Evolutionary conservation across 2,329 filamentous ascomycete species (phyloP).

Genomic region (Aspergillus vadensis): DNA sequence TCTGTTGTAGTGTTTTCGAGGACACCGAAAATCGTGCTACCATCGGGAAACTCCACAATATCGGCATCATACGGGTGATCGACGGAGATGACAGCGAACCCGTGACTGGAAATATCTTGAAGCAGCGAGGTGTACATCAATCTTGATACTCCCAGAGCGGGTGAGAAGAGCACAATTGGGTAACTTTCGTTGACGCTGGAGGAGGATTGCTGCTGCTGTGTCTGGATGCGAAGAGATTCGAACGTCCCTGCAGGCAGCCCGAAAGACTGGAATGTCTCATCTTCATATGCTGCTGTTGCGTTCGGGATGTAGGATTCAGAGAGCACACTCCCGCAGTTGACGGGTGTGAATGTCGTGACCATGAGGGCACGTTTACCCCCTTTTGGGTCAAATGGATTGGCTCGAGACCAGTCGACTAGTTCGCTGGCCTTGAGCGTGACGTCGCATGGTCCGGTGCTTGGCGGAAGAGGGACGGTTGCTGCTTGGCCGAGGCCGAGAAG

Average conservation of each 20-base stretch:
- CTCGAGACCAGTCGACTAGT: constrained; percentile 25
- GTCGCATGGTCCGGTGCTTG: constrained; percentile 5
- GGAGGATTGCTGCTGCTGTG: constrained; percentile 12
- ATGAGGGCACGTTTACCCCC: constrained; percentile 26
- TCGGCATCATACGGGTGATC: constrained; percentile 41
- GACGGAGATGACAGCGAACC: constrained; percentile 38
- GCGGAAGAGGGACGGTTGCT: not conserved
- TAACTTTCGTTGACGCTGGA: constrained; percentile 1
- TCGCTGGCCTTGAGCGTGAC: not conserved
- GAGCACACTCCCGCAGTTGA: constrained; percentile 14
- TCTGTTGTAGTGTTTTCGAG: constrained; percentile 16
- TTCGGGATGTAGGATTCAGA: constrained; percentile 30
- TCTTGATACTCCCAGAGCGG: constrained; percentile 30
- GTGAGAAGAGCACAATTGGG: constrained; percentile 39
- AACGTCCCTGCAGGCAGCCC: constrained; percentile 32
- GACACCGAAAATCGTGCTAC: constrained; percentile 15
- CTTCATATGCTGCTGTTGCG: constrained; percentile 29
- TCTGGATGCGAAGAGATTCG: constrained; percentile 25
- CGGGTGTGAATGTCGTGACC: constrained; percentile 32
- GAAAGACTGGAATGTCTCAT: constrained; percentile 16
- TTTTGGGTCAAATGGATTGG: constrained; percentile 30
- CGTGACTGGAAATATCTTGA: constrained; percentile 35
- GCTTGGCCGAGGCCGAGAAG: not conserved
- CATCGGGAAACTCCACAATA: constrained; percentile 38
- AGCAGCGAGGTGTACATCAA: constrained; percentile 35